A percentile compares a stretch with the other conserved stretches of the same genome.
Conservation (phyloP, 768 basidiomycete genomes). For the Tremella mesenterica region DNA sequence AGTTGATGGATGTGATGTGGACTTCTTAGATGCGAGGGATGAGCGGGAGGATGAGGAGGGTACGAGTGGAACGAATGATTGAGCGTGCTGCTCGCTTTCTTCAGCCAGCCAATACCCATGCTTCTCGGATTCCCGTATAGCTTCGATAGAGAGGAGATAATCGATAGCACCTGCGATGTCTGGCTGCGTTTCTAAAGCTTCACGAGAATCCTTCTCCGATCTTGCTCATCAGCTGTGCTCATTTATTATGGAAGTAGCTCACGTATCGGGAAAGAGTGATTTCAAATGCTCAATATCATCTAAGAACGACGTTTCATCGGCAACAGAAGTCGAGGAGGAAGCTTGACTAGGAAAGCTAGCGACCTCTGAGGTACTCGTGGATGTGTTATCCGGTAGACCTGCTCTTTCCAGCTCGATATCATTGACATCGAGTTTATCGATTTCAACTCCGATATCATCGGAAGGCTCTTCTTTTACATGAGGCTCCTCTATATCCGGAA, state of each 20-base stretch:
- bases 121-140: constrained; percentile 26
- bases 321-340: too few relatives aligned
- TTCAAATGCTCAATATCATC: constrained; percentile 24
- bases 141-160: constrained; percentile 33
- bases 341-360: too few relatives aligned
- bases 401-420: too few relatives aligned
- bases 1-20: background rate
- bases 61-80: too few relatives aligned
- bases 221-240: background rate
- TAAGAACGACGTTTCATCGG: background rate
- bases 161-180: constrained; percentile 31
- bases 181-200: background rate
- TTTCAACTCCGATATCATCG: constrained; percentile 4
- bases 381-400: too few relatives aligned
- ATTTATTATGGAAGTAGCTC: background rate
- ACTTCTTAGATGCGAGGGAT: background rate
- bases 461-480: background rate
- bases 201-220: background rate
- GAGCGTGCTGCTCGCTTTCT: too few relatives aligned
- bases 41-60: background rate
- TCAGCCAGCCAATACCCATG: constrained; percentile 34
- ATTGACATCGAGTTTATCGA: too few relatives aligned
- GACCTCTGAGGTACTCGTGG: too few relatives aligned
- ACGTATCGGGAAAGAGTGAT: constrained; percentile 27
- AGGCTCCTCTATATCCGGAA: constrained; percentile 22